Evolutionary conservation across 1,139 yeast genomes (phyloP), one percentile per base, ranked within the genome.

Genomic region (Saccharomycopsis hybrid): DNA sequence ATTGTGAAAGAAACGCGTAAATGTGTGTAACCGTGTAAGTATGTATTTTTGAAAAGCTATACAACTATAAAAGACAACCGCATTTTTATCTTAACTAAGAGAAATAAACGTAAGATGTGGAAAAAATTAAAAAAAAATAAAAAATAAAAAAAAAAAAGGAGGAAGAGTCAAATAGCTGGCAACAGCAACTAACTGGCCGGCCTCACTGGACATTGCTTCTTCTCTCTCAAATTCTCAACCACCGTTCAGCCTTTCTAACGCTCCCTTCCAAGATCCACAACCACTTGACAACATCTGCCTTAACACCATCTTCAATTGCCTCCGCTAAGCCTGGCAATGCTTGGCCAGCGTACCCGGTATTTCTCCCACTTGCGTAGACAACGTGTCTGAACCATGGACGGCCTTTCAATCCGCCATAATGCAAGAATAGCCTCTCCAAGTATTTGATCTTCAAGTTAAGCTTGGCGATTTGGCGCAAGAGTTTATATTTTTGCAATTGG

Each of bases 351-450:
- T 88, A 88, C 1, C 96, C 96, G 2, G 95, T 85, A 65, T 74
- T 82, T 61, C 94, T 72, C 3, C 95, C 95, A 49, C 92, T 81
- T 2, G 95, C 95, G 64, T 76, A 87, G 3, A 86, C 78, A 55
- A 85, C 74, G 66, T 89, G 96, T 67, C 82, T 86, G 69, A 83
- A 89, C 95, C 96, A 88, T n/a, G 76, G 70, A 60, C 96, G 76
- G 37, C 70, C 71, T 32, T 73, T 76, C 49, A 88, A 74, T 2
- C 96, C 96, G 2, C 74, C 68, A 32, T 73, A 69, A 60, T 77
- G 70, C 50, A 85, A 65, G 65, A 88, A 85, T 55, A 72, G 68
- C 59, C 92, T 75, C 63, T 89, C 96, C 56, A 78, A 75, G 61
- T 70, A 76, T 58, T 74, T 76, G 50, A 74, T 59, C 48, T 70